Conservation (phyloP, 495 filamentous ascomycete genomes). For the Paragyromitra xinjiangensis region DNA sequence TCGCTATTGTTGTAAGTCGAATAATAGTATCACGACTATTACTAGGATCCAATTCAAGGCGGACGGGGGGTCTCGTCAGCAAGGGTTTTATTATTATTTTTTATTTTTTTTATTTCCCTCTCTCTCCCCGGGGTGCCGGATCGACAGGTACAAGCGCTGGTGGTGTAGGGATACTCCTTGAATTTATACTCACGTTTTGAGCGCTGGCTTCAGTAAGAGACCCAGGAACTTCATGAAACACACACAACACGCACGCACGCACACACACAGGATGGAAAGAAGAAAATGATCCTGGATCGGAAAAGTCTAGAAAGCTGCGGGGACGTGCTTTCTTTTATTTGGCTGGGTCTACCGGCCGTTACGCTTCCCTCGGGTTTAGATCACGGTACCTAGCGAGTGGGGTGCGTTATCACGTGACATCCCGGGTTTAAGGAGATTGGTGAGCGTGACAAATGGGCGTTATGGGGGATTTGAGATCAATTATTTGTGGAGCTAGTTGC, state of each 20-base stretch:
- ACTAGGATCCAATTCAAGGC: neutral
- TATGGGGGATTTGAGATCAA: too few relatives aligned
- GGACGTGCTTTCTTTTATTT: neutral
- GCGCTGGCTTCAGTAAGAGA: neutral
- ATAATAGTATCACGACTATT: neutral
- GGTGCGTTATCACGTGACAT: neutral
- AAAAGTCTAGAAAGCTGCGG: neutral
- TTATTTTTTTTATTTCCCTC: neutral
- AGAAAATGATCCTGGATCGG: neutral
- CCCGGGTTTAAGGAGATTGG: neutral
- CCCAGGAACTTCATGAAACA: too few relatives aligned
- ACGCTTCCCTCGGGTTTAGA: neutral
- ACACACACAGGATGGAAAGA: neutral
- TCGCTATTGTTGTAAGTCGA: neutral
- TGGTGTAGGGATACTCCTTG: neutral
- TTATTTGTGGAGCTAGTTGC: too few relatives aligned
- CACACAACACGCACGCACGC: neutral
- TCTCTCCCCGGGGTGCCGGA: neutral
- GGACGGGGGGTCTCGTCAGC: neutral
- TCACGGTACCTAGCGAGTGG: neutral
- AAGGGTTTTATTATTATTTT: neutral
- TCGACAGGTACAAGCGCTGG: slow-evolving; percentile 8
- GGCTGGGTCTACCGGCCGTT: neutral
- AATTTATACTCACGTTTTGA: neutral
- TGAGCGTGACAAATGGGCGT: neutral